Percentiles rank a stretch among this genome's conserved stretches.
These are phyloP conservation scores for Quercus dentata DNA, from an alignment of 306 rosid species.

Conservation along the genomic window DNA sequence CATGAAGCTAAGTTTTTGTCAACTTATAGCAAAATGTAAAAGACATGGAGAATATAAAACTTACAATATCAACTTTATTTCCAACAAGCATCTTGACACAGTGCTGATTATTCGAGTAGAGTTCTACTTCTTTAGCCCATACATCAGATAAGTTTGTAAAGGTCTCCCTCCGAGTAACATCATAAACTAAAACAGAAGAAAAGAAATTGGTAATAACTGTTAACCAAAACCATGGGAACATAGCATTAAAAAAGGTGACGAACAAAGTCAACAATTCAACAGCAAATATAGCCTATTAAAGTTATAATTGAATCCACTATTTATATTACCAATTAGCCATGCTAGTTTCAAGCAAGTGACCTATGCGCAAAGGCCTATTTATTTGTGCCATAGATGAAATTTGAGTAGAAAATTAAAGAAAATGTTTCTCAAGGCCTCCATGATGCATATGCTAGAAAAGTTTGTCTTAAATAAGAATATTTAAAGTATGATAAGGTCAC, in stretches of 20 bases:
- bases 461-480: background rate
- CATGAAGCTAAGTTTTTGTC: background rate
- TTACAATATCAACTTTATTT: conserved; percentile 92
- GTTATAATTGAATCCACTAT: background rate
- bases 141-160: conserved; percentile 78
- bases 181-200: conserved; percentile 53
- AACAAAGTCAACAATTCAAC: background rate
- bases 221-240: background rate
- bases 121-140: conserved; percentile 95
- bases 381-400: background rate
- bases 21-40: background rate
- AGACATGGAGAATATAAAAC: conserved; percentile 24
- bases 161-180: conserved; percentile 85
- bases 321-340: background rate
- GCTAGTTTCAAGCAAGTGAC: background rate
- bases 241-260: background rate
- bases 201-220: conserved; percentile 7
- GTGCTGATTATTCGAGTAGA: conserved; percentile 74
- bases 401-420: background rate
- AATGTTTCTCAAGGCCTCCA: background rate
- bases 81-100: conserved; percentile 94
- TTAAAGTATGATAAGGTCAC: background rate
- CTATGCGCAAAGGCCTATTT: background rate
- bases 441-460: background rate
- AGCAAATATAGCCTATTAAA: background rate